Percentiles rank a stretch among this genome's conserved stretches.
These are phyloP conservation scores for Puya raimondii DNA, from an alignment of 176 grass and related monocot genomes.

Conservation along the genomic window DNA sequence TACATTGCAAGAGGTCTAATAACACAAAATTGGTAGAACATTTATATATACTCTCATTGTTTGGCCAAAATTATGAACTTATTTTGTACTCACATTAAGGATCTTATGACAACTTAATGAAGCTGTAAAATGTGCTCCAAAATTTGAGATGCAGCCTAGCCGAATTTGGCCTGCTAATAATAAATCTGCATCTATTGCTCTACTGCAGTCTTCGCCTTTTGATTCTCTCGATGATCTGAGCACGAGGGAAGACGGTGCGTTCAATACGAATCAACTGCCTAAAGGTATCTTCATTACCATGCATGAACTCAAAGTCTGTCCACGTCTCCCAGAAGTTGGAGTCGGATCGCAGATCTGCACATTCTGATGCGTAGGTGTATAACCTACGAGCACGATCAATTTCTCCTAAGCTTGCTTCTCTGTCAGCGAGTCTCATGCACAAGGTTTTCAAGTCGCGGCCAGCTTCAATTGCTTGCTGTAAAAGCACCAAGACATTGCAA, in stretches of 20 bases:
- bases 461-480: slow-evolving; percentile 68
- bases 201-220: slow-evolving; percentile 63
- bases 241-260: slow-evolving; percentile 69
- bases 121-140: too few relatives aligned
- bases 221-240: slow-evolving; percentile 87
- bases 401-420: slow-evolving; percentile 90
- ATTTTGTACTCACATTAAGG: too few relatives aligned
- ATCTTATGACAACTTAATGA: too few relatives aligned
- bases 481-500: slow-evolving; percentile 14
- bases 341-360: slow-evolving; percentile 71
- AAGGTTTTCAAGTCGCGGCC: slow-evolving; percentile 65
- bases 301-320: slow-evolving; percentile 96
- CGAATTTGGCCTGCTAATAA: too few relatives aligned
- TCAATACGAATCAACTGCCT: slow-evolving; percentile 89
- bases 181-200: too few relatives aligned
- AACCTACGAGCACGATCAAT: slow-evolving; percentile 80
- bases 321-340: slow-evolving; percentile 91
- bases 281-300: slow-evolving; percentile 89
- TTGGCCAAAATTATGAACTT: too few relatives aligned
- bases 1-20: too few relatives aligned
- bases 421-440: slow-evolving; percentile 65
- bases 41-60: too few relatives aligned
- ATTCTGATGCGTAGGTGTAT: slow-evolving; percentile 68
- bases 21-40: too few relatives aligned
- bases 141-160: too few relatives aligned